phyloP scores from a whole-genome alignment of 805 yeast species.

The Clavispora asparagi region DNA sequence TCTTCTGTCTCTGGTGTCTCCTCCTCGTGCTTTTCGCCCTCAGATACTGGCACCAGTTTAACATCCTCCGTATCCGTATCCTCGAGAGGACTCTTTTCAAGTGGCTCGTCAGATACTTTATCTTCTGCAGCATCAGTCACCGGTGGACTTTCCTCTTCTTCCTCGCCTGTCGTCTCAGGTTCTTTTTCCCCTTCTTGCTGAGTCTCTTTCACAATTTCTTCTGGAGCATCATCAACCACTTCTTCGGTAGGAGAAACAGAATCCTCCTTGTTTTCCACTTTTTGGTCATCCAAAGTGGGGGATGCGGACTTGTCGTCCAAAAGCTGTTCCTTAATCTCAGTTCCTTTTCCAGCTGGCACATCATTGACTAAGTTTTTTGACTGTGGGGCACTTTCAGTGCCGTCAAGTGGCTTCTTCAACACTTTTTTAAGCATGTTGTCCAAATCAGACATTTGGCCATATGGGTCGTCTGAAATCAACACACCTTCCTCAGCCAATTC shows the following conservation, averaged over 20 bases:
- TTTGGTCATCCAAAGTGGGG: background rate
- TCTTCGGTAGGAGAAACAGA: background rate
- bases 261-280: constrained; percentile 2
- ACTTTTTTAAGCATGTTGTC: constrained; percentile 47
- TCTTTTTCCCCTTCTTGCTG: too few species aligned
- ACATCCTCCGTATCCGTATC: too few species aligned
- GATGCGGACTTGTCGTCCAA: background rate
- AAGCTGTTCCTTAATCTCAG: constrained; percentile 7
- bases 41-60: too few species aligned
- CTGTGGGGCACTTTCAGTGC: background rate
- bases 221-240: too few species aligned
- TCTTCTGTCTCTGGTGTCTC: too few species aligned
- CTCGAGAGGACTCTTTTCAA: too few species aligned
- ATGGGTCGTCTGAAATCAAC: constrained; percentile 45
- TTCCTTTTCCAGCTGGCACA: constrained; percentile 12
- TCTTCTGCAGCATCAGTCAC: too few species aligned
- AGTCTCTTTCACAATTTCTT: too few species aligned
- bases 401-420: constrained; percentile 15
- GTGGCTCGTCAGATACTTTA: too few species aligned
- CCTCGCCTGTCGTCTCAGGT: too few species aligned
- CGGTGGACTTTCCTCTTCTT: too few species aligned
- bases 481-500: constrained; percentile 57
- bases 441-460: constrained; percentile 41
- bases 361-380: constrained; percentile 9
- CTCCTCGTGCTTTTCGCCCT: too few species aligned